These are phyloP conservation scores for Chondrus crispus DNA, from an alignment of 23 red algal genomes.

Conservation along the genomic window DNA sequence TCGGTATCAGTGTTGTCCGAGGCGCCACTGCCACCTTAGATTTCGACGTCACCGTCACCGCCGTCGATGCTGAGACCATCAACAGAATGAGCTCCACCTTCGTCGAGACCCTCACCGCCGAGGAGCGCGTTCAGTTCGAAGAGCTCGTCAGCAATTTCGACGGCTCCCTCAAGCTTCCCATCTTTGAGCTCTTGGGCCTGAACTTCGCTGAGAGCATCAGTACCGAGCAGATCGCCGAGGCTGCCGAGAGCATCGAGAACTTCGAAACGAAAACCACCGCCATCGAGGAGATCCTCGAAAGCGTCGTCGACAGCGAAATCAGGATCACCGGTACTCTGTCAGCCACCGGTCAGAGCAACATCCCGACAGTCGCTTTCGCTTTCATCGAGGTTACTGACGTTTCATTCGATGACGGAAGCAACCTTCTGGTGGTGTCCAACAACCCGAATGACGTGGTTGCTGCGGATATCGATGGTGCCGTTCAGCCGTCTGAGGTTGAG, in stretches of 20 bases:
- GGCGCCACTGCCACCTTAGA: not conserved
- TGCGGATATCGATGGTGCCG: not conserved
- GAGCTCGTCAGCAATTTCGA: not conserved
- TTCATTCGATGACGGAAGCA: not conserved
- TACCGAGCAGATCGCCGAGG: not conserved
- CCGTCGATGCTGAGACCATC: not conserved
- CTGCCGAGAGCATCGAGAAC: not conserved
- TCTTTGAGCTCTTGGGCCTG: conserved; percentile 12
- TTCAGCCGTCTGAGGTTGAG: not conserved
- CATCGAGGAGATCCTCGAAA: not conserved
- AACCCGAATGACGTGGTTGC: conserved; percentile 8
- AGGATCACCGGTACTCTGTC: conserved; percentile 1
- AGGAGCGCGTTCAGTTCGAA: not conserved
- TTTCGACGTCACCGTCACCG: conserved; percentile 32
- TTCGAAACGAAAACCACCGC: not conserved
- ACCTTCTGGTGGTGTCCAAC: not conserved
- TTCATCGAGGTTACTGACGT: conserved; percentile 34
- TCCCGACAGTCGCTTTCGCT: conserved; percentile 18
- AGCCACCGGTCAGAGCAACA: not conserved
- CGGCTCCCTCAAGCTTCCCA: not conserved
- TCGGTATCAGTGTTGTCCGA: not conserved
- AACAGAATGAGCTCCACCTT: not conserved
- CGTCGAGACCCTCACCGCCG: not conserved
- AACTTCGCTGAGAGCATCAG: not conserved
- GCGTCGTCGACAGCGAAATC: not conserved